Evolutionary conservation across 345 rosid genomes (phyloP).

Genomic region (Crucihimalaya himalaica): DNA sequence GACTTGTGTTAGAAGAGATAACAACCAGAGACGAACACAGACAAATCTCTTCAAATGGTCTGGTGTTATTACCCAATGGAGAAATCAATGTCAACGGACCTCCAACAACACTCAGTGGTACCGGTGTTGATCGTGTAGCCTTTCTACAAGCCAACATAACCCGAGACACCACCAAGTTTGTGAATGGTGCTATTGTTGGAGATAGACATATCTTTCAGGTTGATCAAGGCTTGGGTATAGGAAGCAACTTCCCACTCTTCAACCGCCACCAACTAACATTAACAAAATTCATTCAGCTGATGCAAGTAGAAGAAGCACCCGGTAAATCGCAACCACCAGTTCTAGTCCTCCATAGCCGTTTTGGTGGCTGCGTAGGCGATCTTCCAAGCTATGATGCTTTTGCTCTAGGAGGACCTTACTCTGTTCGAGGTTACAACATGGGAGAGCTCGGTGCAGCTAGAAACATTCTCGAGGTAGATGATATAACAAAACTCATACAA

Average conservation of each 20-base stretch:
- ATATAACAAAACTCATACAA: background rate
- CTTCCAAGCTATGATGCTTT: slow-evolving; percentile 96
- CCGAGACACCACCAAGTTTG: slow-evolving; percentile 87
- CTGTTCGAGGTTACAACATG: slow-evolving; percentile 96
- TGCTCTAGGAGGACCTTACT: slow-evolving; percentile 91
- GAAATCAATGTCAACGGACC: slow-evolving; percentile 97
- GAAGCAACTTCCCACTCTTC: slow-evolving; percentile 92
- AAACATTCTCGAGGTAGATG: slow-evolving; percentile 73
- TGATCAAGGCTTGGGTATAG: slow-evolving; percentile 95
- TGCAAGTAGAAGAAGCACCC: slow-evolving; percentile 81
- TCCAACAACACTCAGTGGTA: slow-evolving; percentile 97
- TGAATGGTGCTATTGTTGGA: slow-evolving; percentile 96
- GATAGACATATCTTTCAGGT: slow-evolving; percentile 94
- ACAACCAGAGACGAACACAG: slow-evolving; percentile 93
- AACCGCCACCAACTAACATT: slow-evolving; percentile 89
- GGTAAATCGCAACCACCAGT: slow-evolving; percentile 81
- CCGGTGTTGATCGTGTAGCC: slow-evolving; percentile 84
- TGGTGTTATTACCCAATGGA: slow-evolving; percentile 85
- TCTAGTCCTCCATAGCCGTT: slow-evolving; percentile 91
- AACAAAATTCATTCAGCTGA: slow-evolving; percentile 78
- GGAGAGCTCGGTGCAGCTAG: slow-evolving; percentile 94
- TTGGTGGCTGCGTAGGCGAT: slow-evolving; percentile 95
- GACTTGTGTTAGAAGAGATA: slow-evolving; percentile 95
- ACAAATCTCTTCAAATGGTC: slow-evolving; percentile 74
- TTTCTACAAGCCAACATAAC: slow-evolving; percentile 92